Evolutionary conservation across 106 monocot species (phyloP).

Genomic region (Cymbidium sinense): DNA sequence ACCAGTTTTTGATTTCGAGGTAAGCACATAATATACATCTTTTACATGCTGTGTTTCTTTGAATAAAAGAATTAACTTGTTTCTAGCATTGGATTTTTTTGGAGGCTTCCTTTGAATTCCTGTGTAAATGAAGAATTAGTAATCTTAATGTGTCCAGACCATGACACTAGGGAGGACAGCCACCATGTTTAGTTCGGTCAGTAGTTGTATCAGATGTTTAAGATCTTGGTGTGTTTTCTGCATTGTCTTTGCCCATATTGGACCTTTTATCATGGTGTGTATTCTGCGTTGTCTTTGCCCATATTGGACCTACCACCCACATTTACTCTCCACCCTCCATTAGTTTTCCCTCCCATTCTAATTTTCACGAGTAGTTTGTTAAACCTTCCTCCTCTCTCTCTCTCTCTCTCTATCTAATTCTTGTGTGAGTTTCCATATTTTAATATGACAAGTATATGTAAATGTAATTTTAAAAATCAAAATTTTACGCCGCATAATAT

Average conservation of each 20-base stretch:
- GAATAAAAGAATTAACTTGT: neutral
- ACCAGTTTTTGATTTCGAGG: constrained; percentile 72
- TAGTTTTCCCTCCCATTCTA: neutral
- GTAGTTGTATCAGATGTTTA: neutral
- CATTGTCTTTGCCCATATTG: neutral
- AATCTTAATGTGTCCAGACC: neutral
- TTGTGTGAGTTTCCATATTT: neutral
- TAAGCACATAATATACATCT: neutral
- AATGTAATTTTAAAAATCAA: neutral
- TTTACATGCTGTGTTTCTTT: neutral
- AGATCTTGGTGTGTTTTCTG: neutral
- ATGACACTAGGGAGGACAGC: neutral
- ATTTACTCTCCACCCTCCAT: neutral
- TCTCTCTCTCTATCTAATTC: neutral
- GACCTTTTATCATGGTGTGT: neutral
- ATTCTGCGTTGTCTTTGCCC: neutral
- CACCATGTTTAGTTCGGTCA: neutral
- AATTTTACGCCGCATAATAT: neutral
- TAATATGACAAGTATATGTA: neutral
- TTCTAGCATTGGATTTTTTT: neutral
- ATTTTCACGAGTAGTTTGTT: neutral
- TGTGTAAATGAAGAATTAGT: neutral
- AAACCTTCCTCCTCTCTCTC: too few species aligned
- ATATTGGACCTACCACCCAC: neutral
- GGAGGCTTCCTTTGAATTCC: neutral